Evolutionary conservation across 768 basidiomycete genomes (phyloP), one percentile per base, ranked within the genome.

Genomic region (Podaxis sp.): DNA sequence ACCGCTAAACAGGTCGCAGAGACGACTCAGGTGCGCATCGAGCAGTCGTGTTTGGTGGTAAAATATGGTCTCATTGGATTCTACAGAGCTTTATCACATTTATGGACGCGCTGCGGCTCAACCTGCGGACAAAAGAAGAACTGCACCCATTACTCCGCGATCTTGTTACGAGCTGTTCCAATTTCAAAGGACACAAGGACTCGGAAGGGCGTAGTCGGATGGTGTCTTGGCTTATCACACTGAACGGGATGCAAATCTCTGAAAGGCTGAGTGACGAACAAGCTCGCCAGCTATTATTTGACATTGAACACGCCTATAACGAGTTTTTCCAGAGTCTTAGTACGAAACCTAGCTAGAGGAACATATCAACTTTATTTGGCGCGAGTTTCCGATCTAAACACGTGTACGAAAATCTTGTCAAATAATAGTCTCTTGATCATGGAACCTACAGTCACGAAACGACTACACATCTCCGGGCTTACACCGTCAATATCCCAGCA

Each of bases 1-100:
- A 93, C 93, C 0, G 92, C 92, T 39, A 97, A 98, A 75, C 95
- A 93, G 92, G 94, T 99, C 26, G 96, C 96, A 8, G 94, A 98
- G 75, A 98, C 96, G 4, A 99, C 96, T 0, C 93, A 96, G 84
- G 96, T 93, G 39, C 52, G 74, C 68, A 13, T 30, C 46, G 36
- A 9, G 33, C 3, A 12, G 49, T 26, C 3, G 0, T 51, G n/a
- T 51, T 51, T 26, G 19, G 22, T 12, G 7, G 3, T 8, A 22
- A 17, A 17, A 22, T 22, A 51, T 19, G 1, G n/a, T 51, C n/a
- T 51, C 12, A 51, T 51, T 12, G 49, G 22, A 22, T 33, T 15
- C 33, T 49, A 39, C 68, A 98, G 95, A 91, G 88, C 73, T 99
- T 99, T 66, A 99, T 99, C 67, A 99, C 96, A 0, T 96, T 99